Base-by-base conservation (phyloP, 2,329 filamentous ascomycete species). In the Penicillium verrucosum region DNA sequence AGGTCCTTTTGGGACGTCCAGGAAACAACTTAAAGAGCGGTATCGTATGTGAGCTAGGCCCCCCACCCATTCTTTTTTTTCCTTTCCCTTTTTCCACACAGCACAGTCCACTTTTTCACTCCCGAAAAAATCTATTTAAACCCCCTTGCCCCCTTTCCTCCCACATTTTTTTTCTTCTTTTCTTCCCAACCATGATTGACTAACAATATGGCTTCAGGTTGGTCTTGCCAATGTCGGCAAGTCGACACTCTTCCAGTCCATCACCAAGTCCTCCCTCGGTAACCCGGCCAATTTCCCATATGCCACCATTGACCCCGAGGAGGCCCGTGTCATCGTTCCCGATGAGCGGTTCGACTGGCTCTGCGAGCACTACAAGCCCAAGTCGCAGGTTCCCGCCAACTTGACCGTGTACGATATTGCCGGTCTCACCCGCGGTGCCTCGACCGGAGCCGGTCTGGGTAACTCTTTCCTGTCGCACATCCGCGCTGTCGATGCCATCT, bases 281-380 rank as follows among this genome's bases (percentile, higher is more conserved):
- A 99, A 97, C 82, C 95, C 95, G 70, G 94, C 94, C 81, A 99
- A 99, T 81, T 99, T 97, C 76, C 94, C 94, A 54, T 99, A 96
- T 82, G 94, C 94, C 73, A 99, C 94, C 70, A 99, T 99, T 78
- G 92, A 99, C 68, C 94, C 94, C 46, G 95, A 99, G 82, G 94
- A 99, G 81, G 91, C 94, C 63, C 91, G 93, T 69, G 94, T 99
- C 77, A 86, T 99, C 69, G 94, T 99, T 34, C 95, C 94, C 45
- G 94, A 99, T 80, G 90, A 90, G 61, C 89, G 94, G 60, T 99
- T 90, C 78, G 92, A 97, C 81, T 97, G 92, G 92, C 84, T 99
- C 51, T 89, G 87, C 77, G 83, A 94, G 66, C 94, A 97, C 77
- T 99, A 97, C 84, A 92, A 96, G 79, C 94, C 94, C 74, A 97